Evolutionary conservation across 345 rosid genomes (phyloP).

Genomic region (Melastoma malabathricum): DNA sequence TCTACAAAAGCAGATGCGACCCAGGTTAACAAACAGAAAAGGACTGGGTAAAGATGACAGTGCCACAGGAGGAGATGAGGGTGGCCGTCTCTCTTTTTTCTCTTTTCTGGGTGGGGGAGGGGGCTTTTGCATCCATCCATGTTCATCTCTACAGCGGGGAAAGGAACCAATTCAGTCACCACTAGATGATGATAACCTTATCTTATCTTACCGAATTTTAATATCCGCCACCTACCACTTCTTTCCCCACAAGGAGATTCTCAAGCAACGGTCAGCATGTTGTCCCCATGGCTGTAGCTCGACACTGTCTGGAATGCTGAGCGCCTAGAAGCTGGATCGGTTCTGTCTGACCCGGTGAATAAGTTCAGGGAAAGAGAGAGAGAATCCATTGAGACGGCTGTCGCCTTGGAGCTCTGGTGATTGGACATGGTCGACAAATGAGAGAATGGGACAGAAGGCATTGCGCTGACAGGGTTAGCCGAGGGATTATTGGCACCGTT

Average conservation of each 20-base stretch:
- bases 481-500: slow-evolving; percentile 11
- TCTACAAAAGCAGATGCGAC: no score
- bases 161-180: no score
- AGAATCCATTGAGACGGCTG: slow-evolving; percentile 10
- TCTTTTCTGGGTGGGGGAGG: no score
- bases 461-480: slow-evolving; percentile 18
- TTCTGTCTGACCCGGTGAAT: slow-evolving; percentile 31
- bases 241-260: neutral
- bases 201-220: slow-evolving; percentile 17
- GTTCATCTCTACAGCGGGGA: no score
- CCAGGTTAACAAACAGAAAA: no score
- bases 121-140: no score
- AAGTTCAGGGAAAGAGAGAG: slow-evolving; percentile 48
- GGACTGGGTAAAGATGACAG: no score
- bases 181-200: no score
- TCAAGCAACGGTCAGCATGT: slow-evolving; percentile 57
- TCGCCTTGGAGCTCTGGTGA: slow-evolving; percentile 25
- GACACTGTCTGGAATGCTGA: slow-evolving; percentile 35
- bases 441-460: slow-evolving; percentile 14
- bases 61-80: no score
- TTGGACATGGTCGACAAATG: slow-evolving; percentile 12
- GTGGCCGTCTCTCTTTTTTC: no score
- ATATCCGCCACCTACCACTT: slow-evolving; percentile 12
- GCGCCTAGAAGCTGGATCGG: slow-evolving; percentile 30
- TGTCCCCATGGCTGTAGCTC: slow-evolving; percentile 47